Evolutionary conservation across 2,329 filamentous ascomycete species (phyloP).

Genomic region (Emmonsia crescens): DNA sequence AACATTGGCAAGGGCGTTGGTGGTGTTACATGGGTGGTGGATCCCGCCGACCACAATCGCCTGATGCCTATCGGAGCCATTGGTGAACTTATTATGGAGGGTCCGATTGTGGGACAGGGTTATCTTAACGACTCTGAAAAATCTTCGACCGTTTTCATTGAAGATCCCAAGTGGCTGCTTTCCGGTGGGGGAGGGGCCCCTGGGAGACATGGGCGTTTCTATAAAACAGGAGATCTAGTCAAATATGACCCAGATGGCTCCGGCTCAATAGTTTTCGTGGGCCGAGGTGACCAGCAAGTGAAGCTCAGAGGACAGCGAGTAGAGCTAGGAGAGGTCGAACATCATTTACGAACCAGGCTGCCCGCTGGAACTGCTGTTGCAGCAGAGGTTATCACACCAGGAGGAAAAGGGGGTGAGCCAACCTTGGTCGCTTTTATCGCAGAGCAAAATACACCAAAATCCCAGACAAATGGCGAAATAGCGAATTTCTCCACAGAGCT

Average conservation of each 20-base stretch:
- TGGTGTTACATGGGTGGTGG: constrained; percentile 30
- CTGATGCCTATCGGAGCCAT: constrained; percentile 45
- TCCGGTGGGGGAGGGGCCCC: not conserved
- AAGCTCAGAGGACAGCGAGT: constrained; percentile 28
- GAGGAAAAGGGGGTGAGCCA: constrained; percentile 30
- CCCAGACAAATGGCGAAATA: constrained; percentile 22
- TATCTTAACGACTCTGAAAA: constrained; percentile 30
- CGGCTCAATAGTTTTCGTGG: constrained; percentile 23
- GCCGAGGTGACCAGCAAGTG: constrained; percentile 26
- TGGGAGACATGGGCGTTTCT: constrained; percentile 16
- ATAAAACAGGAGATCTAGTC: constrained; percentile 29
- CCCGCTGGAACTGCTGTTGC: constrained; percentile 36
- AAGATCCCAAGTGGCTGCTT: constrained; percentile 28
- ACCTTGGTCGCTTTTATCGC: constrained; percentile 38
- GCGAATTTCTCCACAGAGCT: constrained; percentile 20
- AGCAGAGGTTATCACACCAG: constrained; percentile 41
- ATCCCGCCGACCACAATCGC: constrained; percentile 23
- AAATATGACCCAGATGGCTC: constrained; percentile 22
- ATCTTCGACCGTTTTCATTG: constrained; percentile 44
- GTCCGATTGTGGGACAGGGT: constrained; percentile 37
- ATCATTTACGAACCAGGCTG: constrained; percentile 21
- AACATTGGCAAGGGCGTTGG: constrained; percentile 31
- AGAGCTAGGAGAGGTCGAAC: constrained; percentile 27
- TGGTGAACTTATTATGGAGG: constrained; percentile 52
- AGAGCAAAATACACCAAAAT: constrained; percentile 23